These are phyloP conservation scores for Lepiota brunneoincarnata DNA, from an alignment of 768 basidiomycete genomes.

Conservation along the genomic window DNA sequence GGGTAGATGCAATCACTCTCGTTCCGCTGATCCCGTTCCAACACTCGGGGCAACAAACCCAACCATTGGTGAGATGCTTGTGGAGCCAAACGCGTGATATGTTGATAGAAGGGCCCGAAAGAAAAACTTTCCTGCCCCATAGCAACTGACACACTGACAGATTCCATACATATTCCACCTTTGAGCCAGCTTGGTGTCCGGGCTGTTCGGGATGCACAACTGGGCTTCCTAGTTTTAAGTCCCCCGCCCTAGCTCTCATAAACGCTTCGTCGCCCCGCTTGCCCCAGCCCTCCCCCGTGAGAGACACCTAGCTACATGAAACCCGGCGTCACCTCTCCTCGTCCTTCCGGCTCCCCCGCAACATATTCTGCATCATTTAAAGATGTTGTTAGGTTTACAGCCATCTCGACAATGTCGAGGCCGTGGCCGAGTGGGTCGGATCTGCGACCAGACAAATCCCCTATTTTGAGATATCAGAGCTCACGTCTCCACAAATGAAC, in stretches of 20 bases:
- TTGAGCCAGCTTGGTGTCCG: constrained; percentile 4
- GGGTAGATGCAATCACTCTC: neutral
- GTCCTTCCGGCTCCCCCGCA: neutral
- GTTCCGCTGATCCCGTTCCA: constrained; percentile 10
- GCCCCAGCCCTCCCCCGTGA: too few relatives aligned
- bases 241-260: too few relatives aligned
- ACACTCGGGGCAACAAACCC: constrained; percentile 4
- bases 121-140: constrained; percentile 13
- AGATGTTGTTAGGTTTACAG: neutral
- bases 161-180: neutral
- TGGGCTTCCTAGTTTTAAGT: neutral
- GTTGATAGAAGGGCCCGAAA: neutral
- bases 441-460: neutral
- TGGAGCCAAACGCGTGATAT: constrained; percentile 1
- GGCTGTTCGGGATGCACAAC: neutral
- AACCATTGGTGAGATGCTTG: neutral
- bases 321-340: neutral
- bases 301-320: too few relatives aligned
- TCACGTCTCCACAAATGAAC: constrained; percentile 9
- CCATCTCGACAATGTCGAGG: neutral
- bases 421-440: constrained; percentile 1
- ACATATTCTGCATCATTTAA: neutral
- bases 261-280: too few relatives aligned
- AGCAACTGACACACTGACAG: constrained; percentile 5
- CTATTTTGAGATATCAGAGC: constrained; percentile 6